A percentile compares a stretch with the other conserved stretches of the same genome.
These are phyloP conservation scores for Pharus latifolius DNA, from an alignment of 176 grass and related monocot genomes.

Conservation along the genomic window DNA sequence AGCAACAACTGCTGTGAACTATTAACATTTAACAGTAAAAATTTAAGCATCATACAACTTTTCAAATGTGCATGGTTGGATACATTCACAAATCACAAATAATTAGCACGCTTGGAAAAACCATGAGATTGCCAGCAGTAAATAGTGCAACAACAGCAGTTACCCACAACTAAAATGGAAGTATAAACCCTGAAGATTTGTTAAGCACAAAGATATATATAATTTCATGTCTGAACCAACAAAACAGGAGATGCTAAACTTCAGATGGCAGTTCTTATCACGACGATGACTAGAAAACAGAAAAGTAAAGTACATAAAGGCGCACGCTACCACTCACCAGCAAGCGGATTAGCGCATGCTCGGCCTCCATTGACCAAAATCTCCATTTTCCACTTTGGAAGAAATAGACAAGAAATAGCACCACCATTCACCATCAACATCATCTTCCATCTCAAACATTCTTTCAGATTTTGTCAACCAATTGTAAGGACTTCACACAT, in stretches of 20 bases:
- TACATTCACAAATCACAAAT: constrained; percentile 1
- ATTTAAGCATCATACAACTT: background rate
- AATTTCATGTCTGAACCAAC: constrained; percentile 11
- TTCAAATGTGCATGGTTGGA: background rate
- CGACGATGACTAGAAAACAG: constrained; percentile 28
- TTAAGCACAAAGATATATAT: constrained; percentile 14
- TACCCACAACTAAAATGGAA: constrained; percentile 11
- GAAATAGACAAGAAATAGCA: constrained; percentile 33
- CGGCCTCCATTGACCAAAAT: constrained; percentile 17
- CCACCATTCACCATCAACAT: constrained; percentile 34
- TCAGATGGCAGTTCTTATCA: constrained; percentile 30
- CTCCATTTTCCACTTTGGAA: constrained; percentile 6
- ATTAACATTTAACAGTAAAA: background rate
- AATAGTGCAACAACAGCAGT: constrained; percentile 24
- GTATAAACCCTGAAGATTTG: constrained; percentile 14
- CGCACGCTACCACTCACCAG: constrained; percentile 59
- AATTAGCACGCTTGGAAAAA: background rate
- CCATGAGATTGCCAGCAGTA: constrained; percentile 5
- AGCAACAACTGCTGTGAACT: background rate
- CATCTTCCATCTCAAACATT: constrained; percentile 42
- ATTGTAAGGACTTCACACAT: constrained; percentile 40
- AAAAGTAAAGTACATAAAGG: constrained; percentile 34
- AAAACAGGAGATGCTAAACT: constrained; percentile 5
- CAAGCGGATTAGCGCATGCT: constrained; percentile 32
- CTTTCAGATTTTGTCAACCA: constrained; percentile 51